Conservation (phyloP, 192 early-diverging fungal species). For the Funneliformis mosseae region DNA sequence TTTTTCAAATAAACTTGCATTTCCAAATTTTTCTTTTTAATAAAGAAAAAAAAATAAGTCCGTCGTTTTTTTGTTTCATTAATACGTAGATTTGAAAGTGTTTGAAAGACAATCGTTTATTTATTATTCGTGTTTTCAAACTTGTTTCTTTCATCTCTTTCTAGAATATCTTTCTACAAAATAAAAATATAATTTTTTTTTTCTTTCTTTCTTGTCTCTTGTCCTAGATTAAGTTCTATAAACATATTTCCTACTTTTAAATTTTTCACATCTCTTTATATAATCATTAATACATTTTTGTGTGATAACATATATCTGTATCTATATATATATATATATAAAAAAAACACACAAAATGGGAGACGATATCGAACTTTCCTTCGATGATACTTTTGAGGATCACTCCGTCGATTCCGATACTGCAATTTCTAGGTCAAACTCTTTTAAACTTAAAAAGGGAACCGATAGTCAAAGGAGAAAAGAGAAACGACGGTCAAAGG, state of each 20-base stretch:
- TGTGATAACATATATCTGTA: neutral
- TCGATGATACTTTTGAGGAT: constrained; percentile 32
- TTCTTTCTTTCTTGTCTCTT: neutral
- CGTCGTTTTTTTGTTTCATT: neutral
- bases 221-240: no score
- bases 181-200: neutral
- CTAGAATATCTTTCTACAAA: neutral
- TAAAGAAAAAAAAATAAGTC: neutral
- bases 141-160: neutral
- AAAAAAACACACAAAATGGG: constrained; percentile 28
- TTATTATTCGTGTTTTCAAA: neutral
- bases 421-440: constrained; percentile 32
- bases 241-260: neutral
- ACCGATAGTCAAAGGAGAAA: constrained; percentile 33
- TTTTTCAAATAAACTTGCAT: neutral
- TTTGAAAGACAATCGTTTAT: neutral
- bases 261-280: neutral
- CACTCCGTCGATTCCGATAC: constrained; percentile 28
- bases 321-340: no score
- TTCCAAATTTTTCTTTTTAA: neutral
- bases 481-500: constrained; percentile 36
- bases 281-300: neutral
- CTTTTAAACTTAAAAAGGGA: constrained; percentile 30
- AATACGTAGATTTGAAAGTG: constrained; percentile 8
- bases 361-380: constrained; percentile 32